A percentile compares a stretch with the other conserved stretches of the same genome.
Evolutionary conservation across 805 yeast genomes (phyloP).

Genomic region (Metschnikowia picachoensis): DNA sequence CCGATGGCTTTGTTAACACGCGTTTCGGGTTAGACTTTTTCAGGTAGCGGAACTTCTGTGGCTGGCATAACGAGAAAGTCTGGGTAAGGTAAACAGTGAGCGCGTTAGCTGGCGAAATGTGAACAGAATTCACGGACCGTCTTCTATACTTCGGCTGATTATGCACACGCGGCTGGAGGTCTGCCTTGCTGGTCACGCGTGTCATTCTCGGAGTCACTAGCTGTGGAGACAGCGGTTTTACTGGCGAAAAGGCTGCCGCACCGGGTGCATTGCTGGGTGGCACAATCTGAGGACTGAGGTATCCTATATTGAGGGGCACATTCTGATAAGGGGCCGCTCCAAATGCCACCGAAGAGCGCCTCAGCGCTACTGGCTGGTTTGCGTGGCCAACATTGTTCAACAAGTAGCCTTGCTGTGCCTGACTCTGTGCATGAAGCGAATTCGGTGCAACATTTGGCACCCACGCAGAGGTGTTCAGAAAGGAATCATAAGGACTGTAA

Average conservation of each 20-base stretch:
- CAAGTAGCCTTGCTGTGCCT: constrained; percentile 1
- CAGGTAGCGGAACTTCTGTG: constrained; percentile 70
- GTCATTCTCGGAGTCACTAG: constrained; percentile 47
- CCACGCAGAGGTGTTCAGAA: constrained; percentile 1
- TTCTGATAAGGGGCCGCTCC: constrained; percentile 21
- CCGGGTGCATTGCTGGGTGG: neutral
- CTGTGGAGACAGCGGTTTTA: constrained; percentile 2
- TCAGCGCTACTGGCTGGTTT: constrained; percentile 7
- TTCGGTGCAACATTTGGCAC: constrained; percentile 1
- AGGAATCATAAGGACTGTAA: constrained; percentile 18
- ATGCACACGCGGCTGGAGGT: constrained; percentile 58
- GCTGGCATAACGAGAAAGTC: constrained; percentile 81
- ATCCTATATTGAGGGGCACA: constrained; percentile 13
- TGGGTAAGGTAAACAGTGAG: constrained; percentile 73
- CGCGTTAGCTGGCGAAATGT: constrained; percentile 76
- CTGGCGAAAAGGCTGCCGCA: constrained; percentile 1
- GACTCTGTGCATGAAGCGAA: neutral
- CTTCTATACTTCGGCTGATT: constrained; percentile 67
- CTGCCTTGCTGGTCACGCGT: constrained; percentile 41
- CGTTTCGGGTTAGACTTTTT: constrained; percentile 85
- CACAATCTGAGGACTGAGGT: constrained; percentile 12
- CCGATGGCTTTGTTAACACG: constrained; percentile 88
- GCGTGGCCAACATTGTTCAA: constrained; percentile 2
- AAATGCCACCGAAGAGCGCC: constrained; percentile 20
- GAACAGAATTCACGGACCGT: constrained; percentile 59